A percentile compares a stretch with the other conserved stretches of the same genome.
phyloP scores from a whole-genome alignment of 225 moss, liverwort and hornwort species.

The Bryum argenteum region DNA sequence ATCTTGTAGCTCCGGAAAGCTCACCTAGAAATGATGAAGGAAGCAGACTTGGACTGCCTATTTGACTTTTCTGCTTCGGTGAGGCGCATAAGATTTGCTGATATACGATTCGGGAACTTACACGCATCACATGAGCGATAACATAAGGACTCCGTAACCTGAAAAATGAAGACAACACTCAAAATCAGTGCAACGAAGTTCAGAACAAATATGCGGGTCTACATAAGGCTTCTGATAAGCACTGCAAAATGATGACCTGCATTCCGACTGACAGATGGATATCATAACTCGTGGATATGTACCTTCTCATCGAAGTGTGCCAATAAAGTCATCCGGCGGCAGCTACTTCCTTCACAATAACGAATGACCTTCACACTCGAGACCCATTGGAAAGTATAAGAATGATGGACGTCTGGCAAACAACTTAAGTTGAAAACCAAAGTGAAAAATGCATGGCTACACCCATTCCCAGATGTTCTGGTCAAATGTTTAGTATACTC shows the following conservation, averaged over 20 bases:
- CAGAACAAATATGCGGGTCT: neutral
- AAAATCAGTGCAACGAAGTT: slow-evolving; percentile 26
- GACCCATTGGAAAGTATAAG: slow-evolving; percentile 12
- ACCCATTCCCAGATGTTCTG: neutral
- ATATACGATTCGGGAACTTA: slow-evolving; percentile 54
- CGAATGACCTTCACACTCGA: slow-evolving; percentile 51
- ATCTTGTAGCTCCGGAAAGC: neutral
- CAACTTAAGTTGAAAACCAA: slow-evolving; percentile 16
- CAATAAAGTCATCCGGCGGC: slow-evolving; percentile 63
- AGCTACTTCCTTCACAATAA: slow-evolving; percentile 66
- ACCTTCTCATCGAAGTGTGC: slow-evolving; percentile 75
- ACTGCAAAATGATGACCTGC: neutral
- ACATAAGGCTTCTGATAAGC: neutral
- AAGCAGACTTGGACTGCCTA: slow-evolving; percentile 48
- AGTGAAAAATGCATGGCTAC: neutral
- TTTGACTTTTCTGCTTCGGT: slow-evolving; percentile 32
- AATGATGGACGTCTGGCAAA: slow-evolving; percentile 3
- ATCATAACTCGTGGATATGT: slow-evolving; percentile 6
- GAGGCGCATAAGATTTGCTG: slow-evolving; percentile 51
- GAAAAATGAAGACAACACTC: slow-evolving; percentile 25
- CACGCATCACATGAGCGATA: slow-evolving; percentile 70
- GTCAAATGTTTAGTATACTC: slow-evolving; percentile 3
- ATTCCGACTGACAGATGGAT: neutral
- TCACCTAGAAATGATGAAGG: slow-evolving; percentile 50
- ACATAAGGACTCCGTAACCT: slow-evolving; percentile 59